Evolutionary conservation across 768 basidiomycete genomes (phyloP).

Genomic region (Krasilnikovozyma curviuscula): DNA sequence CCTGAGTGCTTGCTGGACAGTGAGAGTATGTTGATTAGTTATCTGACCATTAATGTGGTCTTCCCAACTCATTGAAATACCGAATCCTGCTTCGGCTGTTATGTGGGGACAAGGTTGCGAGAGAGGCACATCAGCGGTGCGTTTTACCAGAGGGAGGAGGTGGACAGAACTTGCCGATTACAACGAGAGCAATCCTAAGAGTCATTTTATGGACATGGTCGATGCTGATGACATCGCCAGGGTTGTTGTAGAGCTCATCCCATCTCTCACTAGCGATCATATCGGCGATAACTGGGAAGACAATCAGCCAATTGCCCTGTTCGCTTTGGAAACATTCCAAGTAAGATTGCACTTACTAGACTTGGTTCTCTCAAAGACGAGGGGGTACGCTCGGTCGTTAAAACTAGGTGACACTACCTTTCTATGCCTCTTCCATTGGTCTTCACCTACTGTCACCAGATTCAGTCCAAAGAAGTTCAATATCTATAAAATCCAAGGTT

Average conservation of each 20-base stretch:
- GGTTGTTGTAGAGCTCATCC: neutral
- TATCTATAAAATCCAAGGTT: too few species aligned
- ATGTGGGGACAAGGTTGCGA: constrained; percentile 15
- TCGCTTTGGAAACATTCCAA: neutral
- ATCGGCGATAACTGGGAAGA: constrained; percentile 26
- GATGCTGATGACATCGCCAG: neutral
- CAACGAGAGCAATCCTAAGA: constrained; percentile 1
- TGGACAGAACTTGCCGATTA: neutral
- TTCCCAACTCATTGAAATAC: constrained; percentile 17
- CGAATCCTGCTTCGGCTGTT: constrained; percentile 23
- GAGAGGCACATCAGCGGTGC: neutral
- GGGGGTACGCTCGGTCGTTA: constrained; percentile 28
- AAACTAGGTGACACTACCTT: constrained; percentile 34
- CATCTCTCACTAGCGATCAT: constrained; percentile 30
- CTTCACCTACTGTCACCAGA: constrained; percentile 31
- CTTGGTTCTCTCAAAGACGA: constrained; percentile 30
- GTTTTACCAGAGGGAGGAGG: constrained; percentile 5
- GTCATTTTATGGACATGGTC: constrained; percentile 12
- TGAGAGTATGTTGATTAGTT: neutral
- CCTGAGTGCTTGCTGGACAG: constrained; percentile 12
- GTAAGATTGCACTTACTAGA: neutral
- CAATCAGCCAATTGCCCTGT: too few species aligned
- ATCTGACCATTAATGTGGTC: neutral
- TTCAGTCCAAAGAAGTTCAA: constrained; percentile 32
- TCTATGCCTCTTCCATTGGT: constrained; percentile 34